phyloP scores from a whole-genome alignment of 1,284 basidiomycete genomes.

The Heimioporus retisporus region DNA sequence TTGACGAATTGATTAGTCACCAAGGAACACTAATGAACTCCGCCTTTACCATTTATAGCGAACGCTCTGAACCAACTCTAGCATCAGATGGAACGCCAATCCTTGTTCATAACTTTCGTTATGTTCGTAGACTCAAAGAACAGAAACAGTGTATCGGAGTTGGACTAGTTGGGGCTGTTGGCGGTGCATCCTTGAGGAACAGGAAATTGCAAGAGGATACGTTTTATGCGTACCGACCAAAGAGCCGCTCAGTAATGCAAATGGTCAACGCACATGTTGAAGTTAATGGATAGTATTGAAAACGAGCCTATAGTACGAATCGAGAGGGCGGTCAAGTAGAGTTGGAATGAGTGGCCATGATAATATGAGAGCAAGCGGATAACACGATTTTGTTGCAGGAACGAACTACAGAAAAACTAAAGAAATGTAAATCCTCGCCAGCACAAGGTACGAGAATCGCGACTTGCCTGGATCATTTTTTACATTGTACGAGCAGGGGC shows the following conservation, averaged over 20 bases:
- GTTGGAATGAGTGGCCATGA: slow-evolving; percentile 1
- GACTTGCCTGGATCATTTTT: slow-evolving; percentile 38
- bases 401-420: slow-evolving; percentile 30
- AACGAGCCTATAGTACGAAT: slow-evolving; percentile 8
- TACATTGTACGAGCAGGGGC: slow-evolving; percentile 29
- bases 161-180: too few relatives aligned
- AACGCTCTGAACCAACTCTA: too few relatives aligned
- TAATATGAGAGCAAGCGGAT: slow-evolving; percentile 8
- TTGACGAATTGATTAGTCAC: slow-evolving; percentile 13
- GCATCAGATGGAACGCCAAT: too few relatives aligned
- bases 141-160: too few relatives aligned
- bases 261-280: slow-evolving; percentile 8
- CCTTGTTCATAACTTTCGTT: too few relatives aligned
- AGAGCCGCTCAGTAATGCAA: background rate
- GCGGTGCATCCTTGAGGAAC: slow-evolving; percentile 13
- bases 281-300: slow-evolving; percentile 16
- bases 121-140: too few relatives aligned
- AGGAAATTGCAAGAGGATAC: too few relatives aligned
- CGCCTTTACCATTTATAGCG: background rate
- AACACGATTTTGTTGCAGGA: background rate
- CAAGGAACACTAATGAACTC: background rate
- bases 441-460: background rate
- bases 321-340: background rate
- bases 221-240: too few relatives aligned
- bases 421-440: background rate